phyloP scores from a whole-genome alignment of 768 basidiomycete species.

The Auriscalpium orientale region DNA sequence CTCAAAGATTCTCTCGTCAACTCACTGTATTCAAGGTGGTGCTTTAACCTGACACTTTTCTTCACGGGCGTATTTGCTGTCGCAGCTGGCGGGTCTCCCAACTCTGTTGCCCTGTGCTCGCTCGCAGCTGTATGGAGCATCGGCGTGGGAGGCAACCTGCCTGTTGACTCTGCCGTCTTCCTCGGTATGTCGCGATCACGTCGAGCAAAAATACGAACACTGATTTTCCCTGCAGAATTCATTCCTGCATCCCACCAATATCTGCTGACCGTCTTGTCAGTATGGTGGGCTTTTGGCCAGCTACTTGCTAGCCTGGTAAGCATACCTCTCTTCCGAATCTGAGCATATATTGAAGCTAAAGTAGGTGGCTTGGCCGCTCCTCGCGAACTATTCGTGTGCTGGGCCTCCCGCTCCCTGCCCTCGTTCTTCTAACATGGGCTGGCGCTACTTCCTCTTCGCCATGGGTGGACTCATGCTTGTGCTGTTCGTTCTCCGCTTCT shows the following conservation, averaged over 20 bases:
- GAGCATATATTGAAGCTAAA: not conserved
- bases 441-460: constrained; percentile 68
- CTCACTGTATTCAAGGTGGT: constrained; percentile 33
- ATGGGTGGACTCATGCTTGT: constrained; percentile 67
- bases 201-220: no score
- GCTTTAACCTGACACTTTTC: constrained; percentile 64
- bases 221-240: constrained; percentile 40
- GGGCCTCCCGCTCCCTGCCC: constrained; percentile 28
- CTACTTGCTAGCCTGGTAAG: constrained; percentile 47
- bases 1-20: not conserved
- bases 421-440: constrained; percentile 53
- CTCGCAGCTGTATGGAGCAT: constrained; percentile 53
- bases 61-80: constrained; percentile 61
- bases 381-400: constrained; percentile 61
- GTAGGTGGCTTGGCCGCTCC: constrained; percentile 66
- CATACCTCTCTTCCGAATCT: not conserved
- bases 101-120: constrained; percentile 42
- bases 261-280: constrained; percentile 63
- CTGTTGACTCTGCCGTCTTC: constrained; percentile 72
- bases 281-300: constrained; percentile 79
- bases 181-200: constrained; percentile 37
- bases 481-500: constrained; percentile 55
- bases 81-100: constrained; percentile 52
- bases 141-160: constrained; percentile 67
- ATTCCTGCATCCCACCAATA: constrained; percentile 69